Evolutionary conservation across 2,329 filamentous ascomycete genomes (phyloP).

Genomic region (Fusarium beomiforme): DNA sequence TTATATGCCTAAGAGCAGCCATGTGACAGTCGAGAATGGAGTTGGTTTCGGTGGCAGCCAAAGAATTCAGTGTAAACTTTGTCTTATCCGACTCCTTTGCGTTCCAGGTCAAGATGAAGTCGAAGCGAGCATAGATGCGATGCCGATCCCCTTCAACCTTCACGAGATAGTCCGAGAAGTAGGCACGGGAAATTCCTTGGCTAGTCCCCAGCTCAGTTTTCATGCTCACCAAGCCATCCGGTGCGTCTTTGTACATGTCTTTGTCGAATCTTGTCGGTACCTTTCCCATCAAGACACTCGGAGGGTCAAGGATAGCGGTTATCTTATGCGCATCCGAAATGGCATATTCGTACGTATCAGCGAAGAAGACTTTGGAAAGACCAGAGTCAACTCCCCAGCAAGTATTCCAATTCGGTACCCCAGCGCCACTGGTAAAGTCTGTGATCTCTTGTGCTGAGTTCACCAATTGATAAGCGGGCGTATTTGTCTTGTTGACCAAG

Average conservation of each 20-base stretch:
- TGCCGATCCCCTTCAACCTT: not conserved
- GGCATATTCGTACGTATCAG: not conserved
- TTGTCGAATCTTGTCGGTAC: fast-evolving
- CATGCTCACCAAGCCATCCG: not conserved
- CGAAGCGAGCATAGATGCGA: not conserved
- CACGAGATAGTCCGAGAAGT: not conserved
- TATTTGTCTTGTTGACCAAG: not conserved
- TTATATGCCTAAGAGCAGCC: not conserved
- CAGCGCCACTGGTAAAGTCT: not conserved
- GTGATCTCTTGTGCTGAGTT: not conserved
- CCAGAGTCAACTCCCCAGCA: not conserved
- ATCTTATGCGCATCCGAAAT: not conserved
- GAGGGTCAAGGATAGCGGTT: not conserved
- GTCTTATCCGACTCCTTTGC: not conserved
- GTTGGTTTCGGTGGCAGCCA: not conserved
- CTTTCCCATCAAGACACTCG: not conserved
- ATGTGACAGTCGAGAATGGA: not conserved
- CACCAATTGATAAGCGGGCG: not conserved
- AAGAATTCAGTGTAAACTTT: not conserved
- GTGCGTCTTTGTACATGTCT: not conserved
- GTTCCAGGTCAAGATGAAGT: not conserved
- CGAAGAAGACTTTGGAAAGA: not conserved
- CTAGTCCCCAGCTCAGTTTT: not conserved
- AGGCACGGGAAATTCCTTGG: not conserved
- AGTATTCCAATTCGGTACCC: not conserved